These are phyloP conservation scores for Cystobasidium pallidum DNA, from an alignment of 1,284 basidiomycete species.

Conservation along the genomic window DNA sequence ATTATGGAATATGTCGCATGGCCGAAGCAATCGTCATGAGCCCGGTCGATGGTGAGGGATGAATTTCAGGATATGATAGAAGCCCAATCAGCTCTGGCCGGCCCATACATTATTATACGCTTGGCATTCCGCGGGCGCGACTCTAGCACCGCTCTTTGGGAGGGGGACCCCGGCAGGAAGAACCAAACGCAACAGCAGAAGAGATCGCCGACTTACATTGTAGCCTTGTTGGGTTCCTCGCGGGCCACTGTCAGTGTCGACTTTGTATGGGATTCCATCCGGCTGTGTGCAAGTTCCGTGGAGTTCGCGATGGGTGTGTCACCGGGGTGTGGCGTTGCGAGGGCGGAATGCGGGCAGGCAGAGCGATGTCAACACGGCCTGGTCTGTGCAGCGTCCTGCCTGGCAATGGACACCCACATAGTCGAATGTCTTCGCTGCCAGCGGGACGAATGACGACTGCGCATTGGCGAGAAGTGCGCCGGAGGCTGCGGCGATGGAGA, in stretches of 20 bases:
- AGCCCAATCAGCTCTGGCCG: background rate
- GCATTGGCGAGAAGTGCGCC: slow-evolving; percentile 39
- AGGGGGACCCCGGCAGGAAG: background rate
- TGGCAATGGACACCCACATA: slow-evolving; percentile 36
- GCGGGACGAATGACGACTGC: slow-evolving; percentile 43
- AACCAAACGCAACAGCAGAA: background rate
- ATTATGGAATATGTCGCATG: too few species aligned
- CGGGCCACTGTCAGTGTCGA: slow-evolving; percentile 43
- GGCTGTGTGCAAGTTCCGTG: slow-evolving; percentile 16
- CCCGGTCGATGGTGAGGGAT: background rate
- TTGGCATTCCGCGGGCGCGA: background rate
- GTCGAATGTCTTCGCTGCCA: slow-evolving; percentile 49
- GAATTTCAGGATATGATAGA: background rate
- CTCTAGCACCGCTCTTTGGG: background rate
- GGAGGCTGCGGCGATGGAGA: slow-evolving; percentile 42
- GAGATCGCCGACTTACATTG: slow-evolving; percentile 37
- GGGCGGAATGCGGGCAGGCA: background rate
- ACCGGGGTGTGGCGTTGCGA: background rate
- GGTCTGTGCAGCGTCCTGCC: background rate
- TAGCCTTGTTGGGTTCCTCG: slow-evolving; percentile 44
- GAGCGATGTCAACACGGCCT: background rate
- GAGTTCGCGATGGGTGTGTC: background rate
- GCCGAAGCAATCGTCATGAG: too few species aligned
- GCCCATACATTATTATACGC: background rate
- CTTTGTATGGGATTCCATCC: slow-evolving; percentile 45